Percentiles rank a stretch among this genome's conserved stretches.
phyloP scores from a whole-genome alignment of 352 stramenopile species.

The Albugo laibachii region DNA sequence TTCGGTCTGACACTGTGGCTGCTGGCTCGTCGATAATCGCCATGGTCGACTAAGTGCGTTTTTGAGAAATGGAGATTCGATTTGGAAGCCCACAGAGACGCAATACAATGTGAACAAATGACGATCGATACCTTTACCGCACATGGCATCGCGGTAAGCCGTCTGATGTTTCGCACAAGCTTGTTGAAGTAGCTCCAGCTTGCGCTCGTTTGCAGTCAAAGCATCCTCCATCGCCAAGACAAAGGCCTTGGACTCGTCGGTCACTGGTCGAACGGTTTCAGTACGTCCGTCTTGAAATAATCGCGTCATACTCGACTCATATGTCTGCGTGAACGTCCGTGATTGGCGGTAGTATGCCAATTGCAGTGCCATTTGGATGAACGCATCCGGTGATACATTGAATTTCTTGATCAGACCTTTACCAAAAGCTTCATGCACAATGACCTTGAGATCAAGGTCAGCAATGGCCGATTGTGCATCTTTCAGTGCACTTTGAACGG shows the following conservation, averaged over 20 bases:
- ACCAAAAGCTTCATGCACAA: conserved; percentile 77
- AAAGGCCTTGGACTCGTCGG: conserved; percentile 80
- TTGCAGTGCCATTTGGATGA: conserved; percentile 93
- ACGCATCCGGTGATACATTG: conserved; percentile 88
- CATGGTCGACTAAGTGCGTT: conserved; percentile 65
- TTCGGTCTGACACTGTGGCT: conserved; percentile 77
- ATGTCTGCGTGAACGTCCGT: conserved; percentile 87
- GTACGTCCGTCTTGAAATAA: conserved; percentile 92
- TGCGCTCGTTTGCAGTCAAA: conserved; percentile 44
- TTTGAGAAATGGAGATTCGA: conserved; percentile 80
- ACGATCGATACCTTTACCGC: conserved; percentile 84
- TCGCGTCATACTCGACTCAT: conserved; percentile 93
- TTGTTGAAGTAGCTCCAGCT: conserved; percentile 67
- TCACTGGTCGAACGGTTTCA: conserved; percentile 82
- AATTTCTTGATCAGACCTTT: conserved; percentile 82
- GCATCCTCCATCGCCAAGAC: conserved; percentile 65
- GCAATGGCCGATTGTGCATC: conserved; percentile 42
- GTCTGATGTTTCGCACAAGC: conserved; percentile 83
- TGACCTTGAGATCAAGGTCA: conserved; percentile 82
- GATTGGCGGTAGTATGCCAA: conserved; percentile 87
- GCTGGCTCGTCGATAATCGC: conserved; percentile 78
- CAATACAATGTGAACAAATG: conserved; percentile 93
- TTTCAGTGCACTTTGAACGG: conserved; percentile 27
- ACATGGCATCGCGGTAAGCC: conserved; percentile 81
- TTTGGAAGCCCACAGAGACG: conserved; percentile 66